phyloP scores from a whole-genome alignment of 805 yeast species.

The Isabelozyma gotoi region DNA sequence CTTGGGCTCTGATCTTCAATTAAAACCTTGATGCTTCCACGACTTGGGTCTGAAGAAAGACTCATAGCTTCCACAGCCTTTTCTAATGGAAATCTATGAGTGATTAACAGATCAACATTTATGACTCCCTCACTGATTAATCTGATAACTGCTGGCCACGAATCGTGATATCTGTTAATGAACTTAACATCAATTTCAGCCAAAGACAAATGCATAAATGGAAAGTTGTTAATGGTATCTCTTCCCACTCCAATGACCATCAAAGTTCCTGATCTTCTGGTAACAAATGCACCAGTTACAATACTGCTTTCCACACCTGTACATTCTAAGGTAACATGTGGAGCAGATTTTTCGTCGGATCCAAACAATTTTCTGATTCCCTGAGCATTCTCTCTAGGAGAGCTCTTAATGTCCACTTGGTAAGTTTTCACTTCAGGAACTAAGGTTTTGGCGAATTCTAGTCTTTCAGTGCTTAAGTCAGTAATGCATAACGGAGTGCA shows the following conservation, averaged over 20 bases:
- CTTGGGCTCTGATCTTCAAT: neutral
- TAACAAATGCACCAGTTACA: slow-evolving; percentile 59
- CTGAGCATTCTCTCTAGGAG: slow-evolving; percentile 37
- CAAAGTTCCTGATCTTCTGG: slow-evolving; percentile 67
- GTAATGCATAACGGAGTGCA: slow-evolving; percentile 53
- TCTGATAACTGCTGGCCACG: slow-evolving; percentile 66
- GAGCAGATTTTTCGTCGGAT: slow-evolving; percentile 33
- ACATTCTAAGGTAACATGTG: slow-evolving; percentile 75
- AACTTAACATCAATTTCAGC: slow-evolving; percentile 73
- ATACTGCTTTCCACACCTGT: slow-evolving; percentile 82
- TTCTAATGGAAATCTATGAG: slow-evolving; percentile 72
- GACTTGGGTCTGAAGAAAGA: neutral
- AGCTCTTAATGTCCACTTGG: slow-evolving; percentile 30
- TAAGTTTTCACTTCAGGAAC: slow-evolving; percentile 49
- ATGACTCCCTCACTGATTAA: slow-evolving; percentile 49
- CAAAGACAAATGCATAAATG: slow-evolving; percentile 65
- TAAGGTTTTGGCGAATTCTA: slow-evolving; percentile 45
- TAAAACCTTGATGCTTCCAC: neutral
- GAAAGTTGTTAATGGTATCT: slow-evolving; percentile 62
- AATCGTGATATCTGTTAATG: slow-evolving; percentile 82
- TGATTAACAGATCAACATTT: slow-evolving; percentile 43
- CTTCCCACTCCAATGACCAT: slow-evolving; percentile 88
- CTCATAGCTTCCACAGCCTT: slow-evolving; percentile 68
- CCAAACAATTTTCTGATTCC: slow-evolving; percentile 37
- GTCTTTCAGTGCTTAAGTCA: slow-evolving; percentile 44